Base-by-base conservation (phyloP, 2,329 filamentous ascomycete genomes). In the Blumeria hordei region DNA sequence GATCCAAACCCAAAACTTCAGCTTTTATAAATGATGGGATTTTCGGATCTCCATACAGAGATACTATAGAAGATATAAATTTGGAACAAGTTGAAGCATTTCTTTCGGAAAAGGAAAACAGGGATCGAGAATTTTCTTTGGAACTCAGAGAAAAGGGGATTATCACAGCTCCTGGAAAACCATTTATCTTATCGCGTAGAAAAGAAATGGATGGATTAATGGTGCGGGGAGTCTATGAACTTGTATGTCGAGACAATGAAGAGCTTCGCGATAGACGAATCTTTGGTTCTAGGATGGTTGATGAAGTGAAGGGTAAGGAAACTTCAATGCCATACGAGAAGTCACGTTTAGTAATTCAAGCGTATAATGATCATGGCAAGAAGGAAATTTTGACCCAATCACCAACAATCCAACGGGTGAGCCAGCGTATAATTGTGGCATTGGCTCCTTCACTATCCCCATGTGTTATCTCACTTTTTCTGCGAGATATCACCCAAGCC, bases 321-420 rank as follows among this genome's bases (percentile, higher is more conserved):
- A 35, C 49, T 35, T 6, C 33, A 36, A n/a, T 28, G 33, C 49
- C 49, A n/a, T 51, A 51, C 21, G 49, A 51, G 18, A 51, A 51
- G n/a, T 36, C 49, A 36, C 28, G 49, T 51, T 51, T 51, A 16
- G 33, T 51, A 16, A 51, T 51, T 51, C 49, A 51, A 51, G 49
- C 49, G 3, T 51, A 28, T 18, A 51, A 51, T 28, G 49, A 36
- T 36, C 11, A 14, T 9, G 49, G 49, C 28, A 51, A 51, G 21
- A 28, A 28, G 16, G 21, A 21, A 28, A 33, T 33, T 49, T 33
- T 49, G 16, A 49, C 45, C 7, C 45, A 49, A 32, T 49, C 45
- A 32, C 45, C 45, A 32, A 49, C 45, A 49, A 49, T 49, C n/a
- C 45, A 36, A 36, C 28, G 49, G 9, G 49, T 50, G 6, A 50